Evolutionary conservation across 331 rosid species (phyloP).

Genomic region (Pyracantha coccinea): DNA sequence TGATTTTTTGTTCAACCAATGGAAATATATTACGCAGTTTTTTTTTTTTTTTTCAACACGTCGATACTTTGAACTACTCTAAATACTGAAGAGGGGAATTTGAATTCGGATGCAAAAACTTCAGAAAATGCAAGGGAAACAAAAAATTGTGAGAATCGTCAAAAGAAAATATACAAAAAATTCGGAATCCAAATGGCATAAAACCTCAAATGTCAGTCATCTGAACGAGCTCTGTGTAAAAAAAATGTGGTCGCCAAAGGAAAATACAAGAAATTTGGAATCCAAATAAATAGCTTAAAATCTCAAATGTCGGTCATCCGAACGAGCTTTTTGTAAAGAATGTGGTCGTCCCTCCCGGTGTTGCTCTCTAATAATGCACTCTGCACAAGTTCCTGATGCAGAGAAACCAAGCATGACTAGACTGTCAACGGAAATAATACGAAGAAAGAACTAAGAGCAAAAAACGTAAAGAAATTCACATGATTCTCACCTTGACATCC

Average conservation of each 20-base stretch:
- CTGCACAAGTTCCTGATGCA: conserved; percentile 86
- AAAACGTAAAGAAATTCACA: neutral
- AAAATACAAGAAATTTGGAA: neutral
- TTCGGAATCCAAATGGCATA: conserved; percentile 1
- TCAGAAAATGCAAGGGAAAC: neutral
- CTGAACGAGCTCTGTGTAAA: conserved; percentile 68
- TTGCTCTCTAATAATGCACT: conserved; percentile 94
- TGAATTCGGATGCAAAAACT: too few relatives aligned
- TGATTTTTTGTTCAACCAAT: neutral
- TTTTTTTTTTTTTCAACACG: too few relatives aligned
- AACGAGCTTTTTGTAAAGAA: conserved; percentile 79
- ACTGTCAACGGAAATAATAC: neutral
- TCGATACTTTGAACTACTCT: neutral
- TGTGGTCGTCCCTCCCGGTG: conserved; percentile 87
- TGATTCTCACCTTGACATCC: conserved; percentile 81
- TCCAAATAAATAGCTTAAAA: neutral
- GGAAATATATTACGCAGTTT: too few relatives aligned
- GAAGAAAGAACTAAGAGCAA: neutral
- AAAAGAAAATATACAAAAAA: neutral
- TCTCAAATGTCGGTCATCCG: conserved; percentile 50
- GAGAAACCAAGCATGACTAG: conserved; percentile 6
- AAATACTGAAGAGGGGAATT: too few relatives aligned
- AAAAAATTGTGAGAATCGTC: neutral
- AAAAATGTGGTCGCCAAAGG: conserved; percentile 61
- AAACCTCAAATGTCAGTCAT: conserved; percentile 39